A percentile compares a stretch with the other conserved stretches of the same genome.
These are phyloP conservation scores for Colletotrichum sansevieriae DNA, from an alignment of 2,329 filamentous ascomycete species.

Conservation along the genomic window DNA sequence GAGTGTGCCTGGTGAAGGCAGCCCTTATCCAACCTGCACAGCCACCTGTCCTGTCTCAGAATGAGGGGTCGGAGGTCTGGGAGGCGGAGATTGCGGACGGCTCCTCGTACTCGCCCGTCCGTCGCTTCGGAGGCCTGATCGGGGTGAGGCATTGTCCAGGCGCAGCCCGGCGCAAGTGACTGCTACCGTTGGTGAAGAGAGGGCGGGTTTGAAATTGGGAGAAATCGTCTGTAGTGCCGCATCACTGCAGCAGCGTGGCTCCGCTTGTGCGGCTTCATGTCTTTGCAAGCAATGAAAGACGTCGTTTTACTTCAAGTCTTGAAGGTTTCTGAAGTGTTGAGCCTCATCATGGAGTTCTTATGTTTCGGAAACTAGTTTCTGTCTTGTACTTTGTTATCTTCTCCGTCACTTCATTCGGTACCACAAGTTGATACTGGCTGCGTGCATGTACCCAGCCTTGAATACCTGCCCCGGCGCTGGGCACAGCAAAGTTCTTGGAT, in stretches of 20 bases:
- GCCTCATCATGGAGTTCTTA: no score
- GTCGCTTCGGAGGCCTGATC: constrained; percentile 11
- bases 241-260: neutral
- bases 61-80: neutral
- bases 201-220: neutral
- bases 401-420: no score
- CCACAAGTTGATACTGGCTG: no score
- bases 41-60: neutral
- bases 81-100: neutral
- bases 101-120: constrained; percentile 26
- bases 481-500: no score
- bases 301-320: no score
- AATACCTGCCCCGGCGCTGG: no score
- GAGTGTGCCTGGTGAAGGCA: neutral
- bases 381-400: no score
- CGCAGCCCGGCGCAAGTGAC: constrained; percentile 8
- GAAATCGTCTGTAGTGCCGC: neutral
- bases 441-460: no score
- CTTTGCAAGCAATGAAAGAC: no score
- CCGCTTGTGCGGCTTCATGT: neutral
- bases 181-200: no score
- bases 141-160: neutral
- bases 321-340: no score
- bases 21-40: neutral
- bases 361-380: no score